Evolutionary conservation across 202 grass and related monocot genomes (phyloP).

Genomic region (Hordeum pubiflorum): DNA sequence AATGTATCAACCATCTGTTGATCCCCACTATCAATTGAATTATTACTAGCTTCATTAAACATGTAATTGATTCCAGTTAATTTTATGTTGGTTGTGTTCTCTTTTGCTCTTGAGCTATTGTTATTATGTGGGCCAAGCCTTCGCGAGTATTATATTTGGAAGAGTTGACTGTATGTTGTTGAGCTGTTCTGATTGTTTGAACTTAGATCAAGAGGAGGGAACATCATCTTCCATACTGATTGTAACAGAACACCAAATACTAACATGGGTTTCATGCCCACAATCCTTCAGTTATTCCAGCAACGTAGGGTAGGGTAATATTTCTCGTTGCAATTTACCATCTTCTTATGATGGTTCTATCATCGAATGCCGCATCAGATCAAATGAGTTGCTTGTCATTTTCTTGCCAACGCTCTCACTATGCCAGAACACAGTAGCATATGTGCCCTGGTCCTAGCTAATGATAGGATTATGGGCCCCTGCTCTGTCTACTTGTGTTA

Average conservation of each 20-base stretch:
- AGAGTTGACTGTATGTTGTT: background rate
- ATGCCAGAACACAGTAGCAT: background rate
- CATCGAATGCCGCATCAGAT: background rate
- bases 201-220: background rate
- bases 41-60: conserved; percentile 16
- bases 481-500: background rate
- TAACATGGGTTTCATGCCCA: background rate
- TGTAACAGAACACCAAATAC: background rate
- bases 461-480: background rate
- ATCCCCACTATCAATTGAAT: conserved; percentile 6
- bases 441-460: background rate
- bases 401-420: background rate
- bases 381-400: conserved; percentile 14
- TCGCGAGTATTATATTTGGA: background rate
- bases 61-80: conserved; percentile 12
- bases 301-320: background rate
- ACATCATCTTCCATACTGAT: background rate
- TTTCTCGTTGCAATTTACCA: background rate
- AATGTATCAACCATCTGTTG: conserved; percentile 19
- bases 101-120: background rate
- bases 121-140: background rate
- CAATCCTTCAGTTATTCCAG: background rate
- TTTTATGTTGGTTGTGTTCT: conserved; percentile 19
- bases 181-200: background rate
- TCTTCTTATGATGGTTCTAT: background rate